Evolutionary conservation across 108 stramenopile species (phyloP).

Genomic region (Nannochloropsis granulata): DNA sequence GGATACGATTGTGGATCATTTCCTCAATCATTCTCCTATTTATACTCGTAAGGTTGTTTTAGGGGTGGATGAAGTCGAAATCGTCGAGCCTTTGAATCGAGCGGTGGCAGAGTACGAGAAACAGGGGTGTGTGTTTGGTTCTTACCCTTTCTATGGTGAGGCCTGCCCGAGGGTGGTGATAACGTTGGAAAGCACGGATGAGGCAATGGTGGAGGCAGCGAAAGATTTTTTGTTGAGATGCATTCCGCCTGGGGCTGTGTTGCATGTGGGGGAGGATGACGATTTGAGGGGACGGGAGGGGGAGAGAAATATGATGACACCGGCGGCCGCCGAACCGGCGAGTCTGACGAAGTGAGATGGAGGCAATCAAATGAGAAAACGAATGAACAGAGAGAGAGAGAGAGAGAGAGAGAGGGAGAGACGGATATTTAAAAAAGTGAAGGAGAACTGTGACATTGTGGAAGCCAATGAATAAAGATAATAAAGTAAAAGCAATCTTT

Average conservation of each 20-base stretch:
- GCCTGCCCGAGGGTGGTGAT: slow-evolving; percentile 3
- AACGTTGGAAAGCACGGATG: slow-evolving; percentile 24
- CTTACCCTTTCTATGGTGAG: background rate
- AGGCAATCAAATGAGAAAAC: too few species aligned
- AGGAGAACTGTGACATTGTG: too few species aligned
- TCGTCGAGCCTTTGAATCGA: slow-evolving; percentile 18
- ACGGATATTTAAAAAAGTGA: too few species aligned
- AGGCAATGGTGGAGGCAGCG: slow-evolving; percentile 19
- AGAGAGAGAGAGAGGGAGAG: too few species aligned
- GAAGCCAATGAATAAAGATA: too few species aligned
- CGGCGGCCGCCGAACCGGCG: background rate
- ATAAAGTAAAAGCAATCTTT: too few species aligned
- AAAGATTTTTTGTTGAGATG: background rate
- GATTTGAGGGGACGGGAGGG: background rate
- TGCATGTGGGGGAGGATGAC: slow-evolving; percentile 25
- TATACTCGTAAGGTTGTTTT: slow-evolving; percentile 11
- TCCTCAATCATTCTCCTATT: slow-evolving; percentile 7
- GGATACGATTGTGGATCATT: slow-evolving; percentile 49
- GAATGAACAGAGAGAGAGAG: too few species aligned
- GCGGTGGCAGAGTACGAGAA: background rate
- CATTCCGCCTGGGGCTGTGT: slow-evolving; percentile 10
- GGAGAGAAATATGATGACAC: background rate
- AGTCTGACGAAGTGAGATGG: background rate
- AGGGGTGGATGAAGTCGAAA: slow-evolving; percentile 23
- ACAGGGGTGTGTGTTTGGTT: background rate